Percentiles rank a stretch among this genome's conserved stretches.
Evolutionary conservation across 176 grass and related monocot species (phyloP).

Genomic region (Cenchrus fungigraminus): DNA sequence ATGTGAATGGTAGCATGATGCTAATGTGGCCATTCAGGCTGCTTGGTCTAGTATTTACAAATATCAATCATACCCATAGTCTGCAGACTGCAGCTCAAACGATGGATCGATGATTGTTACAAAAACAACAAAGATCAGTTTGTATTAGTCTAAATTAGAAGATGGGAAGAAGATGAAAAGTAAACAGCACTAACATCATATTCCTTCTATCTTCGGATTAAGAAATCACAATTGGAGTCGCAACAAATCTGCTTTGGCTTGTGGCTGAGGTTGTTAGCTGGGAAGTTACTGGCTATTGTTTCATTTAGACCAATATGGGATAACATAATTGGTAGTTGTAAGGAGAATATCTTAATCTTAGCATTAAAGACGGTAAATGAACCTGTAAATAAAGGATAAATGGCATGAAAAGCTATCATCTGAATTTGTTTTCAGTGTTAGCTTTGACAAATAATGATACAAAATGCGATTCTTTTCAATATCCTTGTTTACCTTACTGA

Average conservation of each 20-base stretch:
- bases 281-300: too few relatives aligned
- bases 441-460: too few relatives aligned
- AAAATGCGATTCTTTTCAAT: not conserved
- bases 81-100: not conserved
- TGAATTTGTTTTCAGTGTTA: too few relatives aligned
- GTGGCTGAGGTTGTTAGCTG: too few relatives aligned
- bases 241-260: too few relatives aligned
- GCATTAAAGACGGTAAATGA: too few relatives aligned
- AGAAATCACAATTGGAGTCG: too few relatives aligned
- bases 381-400: too few relatives aligned
- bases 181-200: not conserved
- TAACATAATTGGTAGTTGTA: too few relatives aligned
- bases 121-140: not conserved
- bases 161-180: not conserved
- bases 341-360: too few relatives aligned
- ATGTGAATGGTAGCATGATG: slow-evolving; percentile 1
- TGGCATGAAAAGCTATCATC: too few relatives aligned
- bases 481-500: not conserved
- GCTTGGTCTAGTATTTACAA: not conserved
- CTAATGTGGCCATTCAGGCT: not conserved
- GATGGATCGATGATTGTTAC: not conserved
- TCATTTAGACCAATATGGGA: too few relatives aligned
- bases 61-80: not conserved
- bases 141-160: not conserved
- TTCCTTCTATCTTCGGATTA: not conserved